Evolutionary conservation across 139 green algal species (phyloP).

Genomic region (Microglena sp.): DNA sequence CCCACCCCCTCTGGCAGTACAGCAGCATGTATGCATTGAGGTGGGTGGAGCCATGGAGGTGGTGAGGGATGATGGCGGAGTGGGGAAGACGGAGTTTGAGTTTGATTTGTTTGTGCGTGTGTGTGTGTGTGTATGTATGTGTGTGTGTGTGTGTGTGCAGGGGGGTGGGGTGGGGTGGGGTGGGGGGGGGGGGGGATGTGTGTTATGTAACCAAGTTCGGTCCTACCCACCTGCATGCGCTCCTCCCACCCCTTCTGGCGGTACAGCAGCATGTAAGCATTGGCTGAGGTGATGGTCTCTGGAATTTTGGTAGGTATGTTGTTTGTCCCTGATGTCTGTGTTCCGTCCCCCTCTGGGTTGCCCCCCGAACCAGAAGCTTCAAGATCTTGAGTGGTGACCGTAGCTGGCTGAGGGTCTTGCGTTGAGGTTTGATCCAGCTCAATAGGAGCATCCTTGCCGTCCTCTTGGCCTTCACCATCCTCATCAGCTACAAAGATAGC

Average conservation of each 20-base stretch:
- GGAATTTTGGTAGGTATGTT: constrained; percentile 1
- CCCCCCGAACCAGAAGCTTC: too few relatives aligned
- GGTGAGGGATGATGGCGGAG: too few relatives aligned
- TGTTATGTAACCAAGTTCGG: neutral
- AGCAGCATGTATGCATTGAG: constrained; percentile 73
- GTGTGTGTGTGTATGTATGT: constrained; percentile 13
- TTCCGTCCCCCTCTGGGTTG: too few relatives aligned
- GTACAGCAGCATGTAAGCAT: constrained; percentile 78
- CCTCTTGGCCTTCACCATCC: too few relatives aligned
- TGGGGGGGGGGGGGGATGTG: neutral
- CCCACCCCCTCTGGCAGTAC: constrained; percentile 35
- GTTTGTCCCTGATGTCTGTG: too few relatives aligned
- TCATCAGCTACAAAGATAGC: too few relatives aligned
- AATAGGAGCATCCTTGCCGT: too few relatives aligned
- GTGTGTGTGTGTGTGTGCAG: constrained; percentile 4
- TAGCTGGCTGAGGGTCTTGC: too few relatives aligned
- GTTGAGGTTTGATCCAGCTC: too few relatives aligned
- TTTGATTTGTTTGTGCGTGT: neutral
- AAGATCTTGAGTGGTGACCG: too few relatives aligned
- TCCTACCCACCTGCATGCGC: constrained; percentile 12
- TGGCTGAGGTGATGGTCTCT: constrained; percentile 42
- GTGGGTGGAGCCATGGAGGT: too few relatives aligned
- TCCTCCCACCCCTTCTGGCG: constrained; percentile 17
- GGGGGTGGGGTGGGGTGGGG: neutral
- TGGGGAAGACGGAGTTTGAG: neutral